A percentile compares a stretch with the other conserved stretches of the same genome.
Evolutionary conservation across 2,329 filamentous ascomycete species (phyloP).

Genomic region (Zymoseptoria pseudotritici): DNA sequence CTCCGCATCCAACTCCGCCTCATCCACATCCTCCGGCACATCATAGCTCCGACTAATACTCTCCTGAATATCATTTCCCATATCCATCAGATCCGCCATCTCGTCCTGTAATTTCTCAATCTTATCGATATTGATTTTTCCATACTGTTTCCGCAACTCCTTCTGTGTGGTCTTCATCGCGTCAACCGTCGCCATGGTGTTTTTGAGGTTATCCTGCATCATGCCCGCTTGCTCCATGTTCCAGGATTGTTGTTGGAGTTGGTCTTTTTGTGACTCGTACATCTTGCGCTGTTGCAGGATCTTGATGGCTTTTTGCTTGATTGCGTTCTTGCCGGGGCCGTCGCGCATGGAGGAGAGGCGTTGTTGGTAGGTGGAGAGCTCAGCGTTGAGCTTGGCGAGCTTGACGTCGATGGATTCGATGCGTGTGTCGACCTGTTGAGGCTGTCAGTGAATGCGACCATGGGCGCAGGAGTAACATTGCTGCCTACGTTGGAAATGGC

Average conservation of each 20-base stretch:
- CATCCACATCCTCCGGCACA: conserved; percentile 92
- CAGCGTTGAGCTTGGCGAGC: conserved; percentile 82
- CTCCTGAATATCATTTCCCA: conserved; percentile 97
- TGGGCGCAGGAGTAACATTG: neutral
- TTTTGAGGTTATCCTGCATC: conserved; percentile 98
- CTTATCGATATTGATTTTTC: conserved; percentile 94
- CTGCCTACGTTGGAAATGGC: conserved; percentile 68
- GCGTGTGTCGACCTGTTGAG: conserved; percentile 61
- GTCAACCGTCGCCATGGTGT: conserved; percentile 96
- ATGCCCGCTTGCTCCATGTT: conserved; percentile 98
- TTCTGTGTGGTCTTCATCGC: conserved; percentile 97
- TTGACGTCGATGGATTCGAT: conserved; percentile 89
- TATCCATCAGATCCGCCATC: conserved; percentile 96
- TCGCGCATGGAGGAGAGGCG: conserved; percentile 91
- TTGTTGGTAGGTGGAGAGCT: conserved; percentile 79
- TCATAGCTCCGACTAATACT: conserved; percentile 86
- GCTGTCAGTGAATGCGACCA: conserved; percentile 25
- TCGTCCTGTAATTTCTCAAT: conserved; percentile 97
- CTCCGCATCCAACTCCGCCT: conserved; percentile 92
- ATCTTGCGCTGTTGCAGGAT: conserved; percentile 88
- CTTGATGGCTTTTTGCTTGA: conserved; percentile 91
- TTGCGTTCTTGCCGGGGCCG: conserved; percentile 82
- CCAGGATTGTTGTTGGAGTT: conserved; percentile 90
- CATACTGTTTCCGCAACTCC: conserved; percentile 85
- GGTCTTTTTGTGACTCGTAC: conserved; percentile 89